phyloP scores from a whole-genome alignment of 345 rosid genomes.

The Moricandia moricandioides region DNA sequence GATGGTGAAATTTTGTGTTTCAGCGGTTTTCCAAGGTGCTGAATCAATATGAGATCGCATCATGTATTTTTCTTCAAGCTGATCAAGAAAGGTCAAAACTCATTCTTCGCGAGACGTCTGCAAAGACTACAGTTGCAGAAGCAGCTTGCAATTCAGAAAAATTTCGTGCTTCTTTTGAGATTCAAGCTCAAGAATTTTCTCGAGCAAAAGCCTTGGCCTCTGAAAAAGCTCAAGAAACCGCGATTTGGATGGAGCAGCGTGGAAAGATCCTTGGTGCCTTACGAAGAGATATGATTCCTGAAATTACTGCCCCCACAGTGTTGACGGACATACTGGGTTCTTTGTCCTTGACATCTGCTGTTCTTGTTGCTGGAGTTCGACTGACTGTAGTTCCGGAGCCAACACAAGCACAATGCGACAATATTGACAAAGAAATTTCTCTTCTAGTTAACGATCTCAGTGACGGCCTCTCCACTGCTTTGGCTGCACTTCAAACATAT shows the following conservation, averaged over 20 bases:
- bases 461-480: conserved; percentile 64
- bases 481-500: conserved; percentile 61
- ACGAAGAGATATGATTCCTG: conserved; percentile 64
- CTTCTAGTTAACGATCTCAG: conserved; percentile 64
- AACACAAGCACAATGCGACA: conserved; percentile 77
- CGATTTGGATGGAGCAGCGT: conserved; percentile 81
- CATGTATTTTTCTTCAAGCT: conserved; percentile 62
- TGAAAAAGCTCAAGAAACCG: conserved; percentile 86
- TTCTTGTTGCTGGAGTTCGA: conserved; percentile 74
- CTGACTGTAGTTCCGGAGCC: conserved; percentile 92
- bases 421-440: conserved; percentile 77
- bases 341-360: conserved; percentile 78
- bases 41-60: conserved; percentile 65
- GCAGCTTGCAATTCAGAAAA: conserved; percentile 66
- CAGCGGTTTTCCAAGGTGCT: conserved; percentile 77
- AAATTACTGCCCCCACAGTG: conserved; percentile 48
- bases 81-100: conserved; percentile 84
- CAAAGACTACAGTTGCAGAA: conserved; percentile 79
- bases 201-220: conserved; percentile 64
- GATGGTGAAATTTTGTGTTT: conserved; percentile 32
- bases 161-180: conserved; percentile 59
- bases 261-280: conserved; percentile 80
- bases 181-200: conserved; percentile 76
- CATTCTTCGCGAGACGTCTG: conserved; percentile 69
- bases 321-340: conserved; percentile 50